phyloP scores from a whole-genome alignment of 805 yeast species.

The Metschnikowia similis region DNA sequence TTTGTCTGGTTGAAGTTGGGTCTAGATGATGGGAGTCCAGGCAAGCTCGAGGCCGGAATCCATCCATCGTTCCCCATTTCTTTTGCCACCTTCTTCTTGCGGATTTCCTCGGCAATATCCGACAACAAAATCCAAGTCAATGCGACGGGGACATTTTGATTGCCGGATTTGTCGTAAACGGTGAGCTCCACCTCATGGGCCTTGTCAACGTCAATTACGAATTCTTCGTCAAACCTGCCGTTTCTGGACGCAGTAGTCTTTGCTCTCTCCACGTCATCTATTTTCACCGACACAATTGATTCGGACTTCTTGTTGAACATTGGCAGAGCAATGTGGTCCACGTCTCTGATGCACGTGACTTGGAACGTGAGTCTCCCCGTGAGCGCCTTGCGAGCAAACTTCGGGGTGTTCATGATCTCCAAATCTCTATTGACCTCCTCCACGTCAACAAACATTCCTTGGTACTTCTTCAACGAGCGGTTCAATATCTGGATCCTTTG shows the following conservation, averaged over 20 bases:
- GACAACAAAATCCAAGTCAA: slow-evolving; percentile 85
- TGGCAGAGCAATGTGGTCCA: slow-evolving; percentile 88
- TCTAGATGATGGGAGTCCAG: slow-evolving; percentile 2
- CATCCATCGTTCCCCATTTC: slow-evolving; percentile 74
- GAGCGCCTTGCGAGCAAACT: slow-evolving; percentile 75
- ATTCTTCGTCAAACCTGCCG: slow-evolving; percentile 82
- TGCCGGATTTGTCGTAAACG: slow-evolving; percentile 76
- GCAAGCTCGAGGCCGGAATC: slow-evolving; percentile 71
- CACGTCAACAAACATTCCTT: slow-evolving; percentile 75
- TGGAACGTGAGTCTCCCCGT: slow-evolving; percentile 74
- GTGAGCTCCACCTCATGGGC: slow-evolving; percentile 90
- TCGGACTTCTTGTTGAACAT: slow-evolving; percentile 77
- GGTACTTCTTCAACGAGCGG: slow-evolving; percentile 80
- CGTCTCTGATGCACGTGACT: slow-evolving; percentile 77
- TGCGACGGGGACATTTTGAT: slow-evolving; percentile 77
- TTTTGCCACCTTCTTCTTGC: slow-evolving; percentile 74
- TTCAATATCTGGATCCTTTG: slow-evolving; percentile 80
- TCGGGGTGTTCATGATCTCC: slow-evolving; percentile 63
- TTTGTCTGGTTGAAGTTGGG: slow-evolving; percentile 4
- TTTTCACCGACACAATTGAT: slow-evolving; percentile 67
- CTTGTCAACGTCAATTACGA: slow-evolving; percentile 75
- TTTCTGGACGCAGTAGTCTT: slow-evolving; percentile 69
- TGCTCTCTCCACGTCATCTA: slow-evolving; percentile 84
- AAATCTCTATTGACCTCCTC: slow-evolving; percentile 65
- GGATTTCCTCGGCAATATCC: slow-evolving; percentile 90